Conservation (phyloP, 1,284 basidiomycete genomes). For the Cryptococcus sp. region DNA sequence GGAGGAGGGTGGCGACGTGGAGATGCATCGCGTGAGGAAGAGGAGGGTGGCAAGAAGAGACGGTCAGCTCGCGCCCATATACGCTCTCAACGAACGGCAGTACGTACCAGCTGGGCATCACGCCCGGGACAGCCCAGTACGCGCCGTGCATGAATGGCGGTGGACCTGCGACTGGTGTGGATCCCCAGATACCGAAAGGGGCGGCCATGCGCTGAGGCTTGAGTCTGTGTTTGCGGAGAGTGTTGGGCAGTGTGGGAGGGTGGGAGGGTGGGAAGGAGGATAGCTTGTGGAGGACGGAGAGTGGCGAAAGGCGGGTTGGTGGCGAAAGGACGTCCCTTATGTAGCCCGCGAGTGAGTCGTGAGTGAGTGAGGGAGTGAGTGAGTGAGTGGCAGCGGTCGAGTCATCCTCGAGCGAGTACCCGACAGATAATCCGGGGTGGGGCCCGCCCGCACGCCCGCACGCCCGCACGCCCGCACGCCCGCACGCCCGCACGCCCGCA, state of each 20-base stretch:
- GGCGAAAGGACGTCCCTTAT: too few relatives aligned
- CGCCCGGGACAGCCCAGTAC: too few relatives aligned
- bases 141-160: background rate
- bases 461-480: too few relatives aligned
- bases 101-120: too few relatives aligned
- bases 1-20: background rate
- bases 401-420: too few relatives aligned
- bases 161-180: background rate
- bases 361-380: background rate
- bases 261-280: background rate
- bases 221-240: slow-evolving; percentile 8
- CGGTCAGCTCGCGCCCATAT: too few relatives aligned
- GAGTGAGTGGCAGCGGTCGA: background rate
- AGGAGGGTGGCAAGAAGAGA: background rate
- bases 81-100: too few relatives aligned
- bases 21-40: background rate
- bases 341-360: too few relatives aligned
- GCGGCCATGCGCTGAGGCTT: slow-evolving; percentile 7
- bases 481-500: too few relatives aligned
- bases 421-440: too few relatives aligned
- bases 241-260: slow-evolving; percentile 4
- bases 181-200: slow-evolving; percentile 8
- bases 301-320: too few relatives aligned
- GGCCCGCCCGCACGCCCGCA: too few relatives aligned
- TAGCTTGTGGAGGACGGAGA: background rate